Base-by-base conservation (phyloP, 495 filamentous ascomycete genomes). In the Aspergillus taichungensis region DNA sequence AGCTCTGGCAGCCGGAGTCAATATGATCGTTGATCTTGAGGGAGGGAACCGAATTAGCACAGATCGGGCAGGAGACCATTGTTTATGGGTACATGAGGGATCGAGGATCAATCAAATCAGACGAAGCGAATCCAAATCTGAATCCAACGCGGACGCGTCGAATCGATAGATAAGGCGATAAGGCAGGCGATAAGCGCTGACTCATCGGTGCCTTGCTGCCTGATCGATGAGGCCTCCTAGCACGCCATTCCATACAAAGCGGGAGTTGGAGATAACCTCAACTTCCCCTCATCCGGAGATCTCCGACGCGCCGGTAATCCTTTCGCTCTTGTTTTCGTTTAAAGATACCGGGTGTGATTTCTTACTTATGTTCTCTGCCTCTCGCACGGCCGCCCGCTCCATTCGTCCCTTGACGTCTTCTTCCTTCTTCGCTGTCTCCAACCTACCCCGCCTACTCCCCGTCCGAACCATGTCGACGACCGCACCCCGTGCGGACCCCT, bases 41-140 rank as follows among this genome's bases (percentile, higher is more conserved):
- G 42, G 84, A 69, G 41, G 81, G 77, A 50, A 97, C 90, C 34
- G 74, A 68, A 49, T 87, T 85, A 40, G 75, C 70, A 66, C 92
- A 98, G 45, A 90, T 86, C 6, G 92, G 92, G 58, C 92, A 98
- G 45, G 75, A 75, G 30, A 98, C 89, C 81, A 85, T 88, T 30
- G 13, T 59, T 43, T 32, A 44, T 42, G 0, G 27, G 38, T 10
- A 44, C 13, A n/a, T n/a, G 13, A 18, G 5, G 12, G 35, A 34
- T 13, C 35, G 30, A 11, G 47, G 37, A 24, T 37, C 27, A 34
- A 39, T 6, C 36, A 30, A 6, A n/a, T 30, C 42, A 28, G 49
- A 39, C 40, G 46, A 46, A 45, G 49, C 49, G 53, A 52, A 53
- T 54, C 48, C 30, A 40, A n/a, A n/a, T n/a, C n/a, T n/a, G n/a